Conservation (phyloP, 768 basidiomycete genomes). For the Mycena vulgaris region DNA sequence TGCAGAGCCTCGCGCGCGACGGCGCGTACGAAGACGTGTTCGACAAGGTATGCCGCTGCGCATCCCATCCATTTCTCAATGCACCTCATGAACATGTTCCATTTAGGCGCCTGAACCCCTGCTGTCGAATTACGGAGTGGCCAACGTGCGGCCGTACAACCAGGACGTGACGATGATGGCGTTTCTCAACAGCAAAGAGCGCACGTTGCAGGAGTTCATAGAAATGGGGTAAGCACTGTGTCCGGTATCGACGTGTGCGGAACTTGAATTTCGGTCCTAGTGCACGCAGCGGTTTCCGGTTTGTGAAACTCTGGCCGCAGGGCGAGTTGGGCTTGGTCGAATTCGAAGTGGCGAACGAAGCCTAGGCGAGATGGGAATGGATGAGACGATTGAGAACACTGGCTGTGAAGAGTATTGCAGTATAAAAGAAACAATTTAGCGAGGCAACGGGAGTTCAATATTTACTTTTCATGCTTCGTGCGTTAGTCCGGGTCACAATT, state of each 20-base stretch:
- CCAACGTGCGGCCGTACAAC: slow-evolving; percentile 56
- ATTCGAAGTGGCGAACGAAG: too few species aligned
- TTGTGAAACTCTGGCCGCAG: slow-evolving; percentile 54
- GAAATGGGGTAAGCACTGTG: slow-evolving; percentile 51
- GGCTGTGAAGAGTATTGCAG: too few species aligned
- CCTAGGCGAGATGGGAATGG: too few species aligned
- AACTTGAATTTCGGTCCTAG: too few species aligned
- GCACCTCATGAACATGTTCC: not conserved
- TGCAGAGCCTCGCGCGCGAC: slow-evolving; percentile 46
- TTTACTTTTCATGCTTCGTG: too few species aligned
- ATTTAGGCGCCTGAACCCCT: too few species aligned
- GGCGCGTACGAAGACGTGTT: not conserved
- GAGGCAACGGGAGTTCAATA: too few species aligned
- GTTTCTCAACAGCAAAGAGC: slow-evolving; percentile 58
- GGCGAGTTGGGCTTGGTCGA: not conserved
- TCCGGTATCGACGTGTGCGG: too few species aligned
- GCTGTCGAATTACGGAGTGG: slow-evolving; percentile 64
- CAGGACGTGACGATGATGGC: slow-evolving; percentile 65
- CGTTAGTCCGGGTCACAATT: too few species aligned
- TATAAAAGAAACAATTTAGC: too few species aligned
- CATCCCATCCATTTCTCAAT: not conserved
- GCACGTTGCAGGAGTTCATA: slow-evolving; percentile 58
- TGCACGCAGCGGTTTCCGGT: too few species aligned
- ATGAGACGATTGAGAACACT: too few species aligned
- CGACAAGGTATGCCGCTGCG: slow-evolving; percentile 13